Conservation (phyloP, 495 filamentous ascomycete species). For the Rhypophila decipiens region DNA sequence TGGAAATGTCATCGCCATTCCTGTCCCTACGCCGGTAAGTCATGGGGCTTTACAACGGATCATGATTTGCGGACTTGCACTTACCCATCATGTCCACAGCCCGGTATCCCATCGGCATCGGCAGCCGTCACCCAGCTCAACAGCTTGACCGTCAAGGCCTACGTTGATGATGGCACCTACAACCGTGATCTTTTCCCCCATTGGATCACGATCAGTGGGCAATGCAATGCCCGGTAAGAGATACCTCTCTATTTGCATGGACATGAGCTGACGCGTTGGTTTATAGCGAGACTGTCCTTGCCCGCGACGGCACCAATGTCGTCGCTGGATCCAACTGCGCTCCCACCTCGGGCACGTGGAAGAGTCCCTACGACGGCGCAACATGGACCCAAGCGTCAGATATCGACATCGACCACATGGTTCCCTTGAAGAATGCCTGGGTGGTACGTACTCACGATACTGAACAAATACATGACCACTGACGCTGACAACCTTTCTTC, state of each 20-base stretch:
- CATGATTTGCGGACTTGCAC: too few relatives aligned
- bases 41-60: background rate
- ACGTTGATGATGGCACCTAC: slow-evolving; percentile 50
- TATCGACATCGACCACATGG: slow-evolving; percentile 71
- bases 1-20: slow-evolving; percentile 17
- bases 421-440: slow-evolving; percentile 70
- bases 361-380: slow-evolving; percentile 60
- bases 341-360: slow-evolving; percentile 55
- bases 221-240: slow-evolving; percentile 46
- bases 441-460: slow-evolving; percentile 39
- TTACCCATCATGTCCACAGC: slow-evolving; percentile 22
- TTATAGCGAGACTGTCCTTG: slow-evolving; percentile 56
- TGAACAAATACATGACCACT: background rate
- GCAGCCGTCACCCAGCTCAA: slow-evolving; percentile 50
- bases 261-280: background rate
- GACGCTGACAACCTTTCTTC: background rate
- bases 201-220: slow-evolving; percentile 58
- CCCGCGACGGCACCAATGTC: slow-evolving; percentile 60
- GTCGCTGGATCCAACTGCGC: slow-evolving; percentile 44
- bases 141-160: slow-evolving; percentile 46
- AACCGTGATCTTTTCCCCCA: slow-evolving; percentile 58
- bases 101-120: slow-evolving; percentile 52
- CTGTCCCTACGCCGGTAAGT: slow-evolving; percentile 29
- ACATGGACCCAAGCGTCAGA: slow-evolving; percentile 61
- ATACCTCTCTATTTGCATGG: background rate